Base-by-base conservation (phyloP, 2,329 filamentous ascomycete species). In the Apiospora pterosperma region DNA sequence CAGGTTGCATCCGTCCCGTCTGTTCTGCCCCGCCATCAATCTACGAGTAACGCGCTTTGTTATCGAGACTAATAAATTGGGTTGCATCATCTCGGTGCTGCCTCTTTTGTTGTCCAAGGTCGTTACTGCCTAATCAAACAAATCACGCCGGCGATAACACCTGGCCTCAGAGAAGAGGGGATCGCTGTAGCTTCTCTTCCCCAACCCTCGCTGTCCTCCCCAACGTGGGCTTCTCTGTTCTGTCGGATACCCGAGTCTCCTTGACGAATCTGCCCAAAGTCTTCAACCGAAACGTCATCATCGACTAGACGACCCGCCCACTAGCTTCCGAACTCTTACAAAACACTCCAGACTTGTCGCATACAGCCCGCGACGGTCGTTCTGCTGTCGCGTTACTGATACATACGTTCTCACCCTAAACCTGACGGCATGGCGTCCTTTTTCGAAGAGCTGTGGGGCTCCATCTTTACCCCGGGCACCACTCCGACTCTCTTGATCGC, bases 401-500 rank as follows among this genome's bases (percentile, higher is more conserved):
- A 39, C 5, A 39, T 2, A 60, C n/a, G 11, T n/a, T 4, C 36
- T 60, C n/a, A 23, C 34, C 38, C 58, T 4, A 25, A 8, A 28
- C 25, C 31, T 36, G 60, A 19, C 60, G 48, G 16, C 71, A 89
- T 89, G 87, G 80, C 87, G 16, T 76, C 34, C 58, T 90, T 90
- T 78, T 73, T 96, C 67, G 84, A 88, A 74, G 88, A 94, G 70
- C 90, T 97, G 66, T 97, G 93, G 91, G 87, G 91, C 75, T 96
- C 92, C 74, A 89, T 98, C 83, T 97, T 98, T 85, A 96, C 91
- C 5, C 92, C 95, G 0, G 96, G 96, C 64, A 88, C 95, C 59
- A 97, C 94, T 0, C 92, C 92, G 16, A 92, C 92, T 59, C 88
- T 99, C 68, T 85, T 98, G 64, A 81, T 94, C 74, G 96, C 96